A percentile compares a stretch with the other conserved stretches of the same genome.
phyloP scores from a whole-genome alignment of 169 alveolate species.

The Perkinsus chesapeaki region DNA sequence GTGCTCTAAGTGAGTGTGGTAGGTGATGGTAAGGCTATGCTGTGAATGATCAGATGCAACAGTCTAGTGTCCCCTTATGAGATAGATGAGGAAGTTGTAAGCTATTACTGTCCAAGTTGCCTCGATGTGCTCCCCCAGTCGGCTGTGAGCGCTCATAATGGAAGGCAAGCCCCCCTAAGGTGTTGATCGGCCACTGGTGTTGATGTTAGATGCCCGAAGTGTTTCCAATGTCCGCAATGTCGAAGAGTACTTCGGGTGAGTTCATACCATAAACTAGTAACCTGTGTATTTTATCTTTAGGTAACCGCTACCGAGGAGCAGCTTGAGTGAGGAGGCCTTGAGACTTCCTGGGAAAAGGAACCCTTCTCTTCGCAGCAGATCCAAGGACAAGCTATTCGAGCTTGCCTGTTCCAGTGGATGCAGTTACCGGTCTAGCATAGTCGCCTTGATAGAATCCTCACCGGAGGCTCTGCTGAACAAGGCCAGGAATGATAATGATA shows the following conservation, averaged over 20 bases:
- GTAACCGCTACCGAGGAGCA: neutral
- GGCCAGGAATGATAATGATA: neutral
- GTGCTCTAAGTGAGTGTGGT: neutral
- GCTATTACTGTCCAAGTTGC: neutral
- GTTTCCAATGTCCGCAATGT: neutral
- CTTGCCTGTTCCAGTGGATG: neutral
- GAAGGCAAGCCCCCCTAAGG: neutral
- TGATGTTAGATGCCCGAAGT: neutral
- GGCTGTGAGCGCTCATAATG: neutral
- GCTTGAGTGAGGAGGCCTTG: too few species aligned
- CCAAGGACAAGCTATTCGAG: neutral
- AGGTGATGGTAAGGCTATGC: neutral
- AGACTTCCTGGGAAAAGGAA: too few species aligned
- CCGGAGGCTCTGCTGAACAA: neutral
- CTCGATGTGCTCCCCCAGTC: neutral
- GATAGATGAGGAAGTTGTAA: neutral
- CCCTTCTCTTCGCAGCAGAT: neutral
- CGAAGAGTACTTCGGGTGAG: neutral
- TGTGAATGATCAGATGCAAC: neutral
- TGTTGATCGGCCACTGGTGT: neutral
- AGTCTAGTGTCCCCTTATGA: neutral
- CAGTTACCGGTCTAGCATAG: neutral
- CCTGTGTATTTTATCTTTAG: neutral
- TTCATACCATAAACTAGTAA: neutral
- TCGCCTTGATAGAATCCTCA: neutral